Conservation (phyloP, 139 green algal species). For the Chlamydomonas incerta region DNA sequence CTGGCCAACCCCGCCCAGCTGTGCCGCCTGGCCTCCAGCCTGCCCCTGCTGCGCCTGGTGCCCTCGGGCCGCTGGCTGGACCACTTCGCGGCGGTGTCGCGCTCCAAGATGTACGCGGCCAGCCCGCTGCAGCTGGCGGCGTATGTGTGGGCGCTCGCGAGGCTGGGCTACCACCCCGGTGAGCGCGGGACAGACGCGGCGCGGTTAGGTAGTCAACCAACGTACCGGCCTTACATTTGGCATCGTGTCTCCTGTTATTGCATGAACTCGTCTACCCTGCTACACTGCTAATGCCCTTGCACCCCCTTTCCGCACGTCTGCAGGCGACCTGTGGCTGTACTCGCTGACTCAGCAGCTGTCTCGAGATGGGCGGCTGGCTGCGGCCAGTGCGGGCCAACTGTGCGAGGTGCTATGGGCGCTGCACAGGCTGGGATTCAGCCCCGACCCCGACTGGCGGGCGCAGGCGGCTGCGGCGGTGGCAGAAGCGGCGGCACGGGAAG, state of each 20-base stretch:
- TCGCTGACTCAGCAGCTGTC: neutral
- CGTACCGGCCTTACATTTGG: too few relatives aligned
- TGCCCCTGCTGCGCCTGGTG: neutral
- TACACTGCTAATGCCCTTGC: too few relatives aligned
- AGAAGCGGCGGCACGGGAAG: neutral
- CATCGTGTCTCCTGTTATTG: too few relatives aligned
- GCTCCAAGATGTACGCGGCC: conserved; percentile 29
- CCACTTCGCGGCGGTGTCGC: neutral
- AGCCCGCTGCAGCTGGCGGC: neutral
- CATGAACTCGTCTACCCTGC: too few relatives aligned
- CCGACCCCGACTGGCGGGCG: conserved; percentile 19
- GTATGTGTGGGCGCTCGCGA: neutral
- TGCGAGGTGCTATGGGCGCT: conserved; percentile 22
- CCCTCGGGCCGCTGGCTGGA: conserved; percentile 14
- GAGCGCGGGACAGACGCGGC: too few relatives aligned
- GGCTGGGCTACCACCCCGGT: conserved; percentile 27
- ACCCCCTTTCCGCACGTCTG: neutral
- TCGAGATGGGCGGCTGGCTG: neutral
- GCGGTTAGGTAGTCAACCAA: too few relatives aligned
- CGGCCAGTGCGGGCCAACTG: neutral
- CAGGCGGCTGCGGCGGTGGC: neutral
- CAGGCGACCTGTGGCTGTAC: conserved; percentile 41
- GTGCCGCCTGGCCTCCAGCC: conserved; percentile 15
- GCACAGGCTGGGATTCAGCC: neutral
- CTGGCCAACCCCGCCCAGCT: conserved; percentile 9